Percentiles rank a stretch among this genome's conserved stretches.
Evolutionary conservation across 495 filamentous ascomycete species (phyloP).

Genomic region (Acidiella bohemica): DNA sequence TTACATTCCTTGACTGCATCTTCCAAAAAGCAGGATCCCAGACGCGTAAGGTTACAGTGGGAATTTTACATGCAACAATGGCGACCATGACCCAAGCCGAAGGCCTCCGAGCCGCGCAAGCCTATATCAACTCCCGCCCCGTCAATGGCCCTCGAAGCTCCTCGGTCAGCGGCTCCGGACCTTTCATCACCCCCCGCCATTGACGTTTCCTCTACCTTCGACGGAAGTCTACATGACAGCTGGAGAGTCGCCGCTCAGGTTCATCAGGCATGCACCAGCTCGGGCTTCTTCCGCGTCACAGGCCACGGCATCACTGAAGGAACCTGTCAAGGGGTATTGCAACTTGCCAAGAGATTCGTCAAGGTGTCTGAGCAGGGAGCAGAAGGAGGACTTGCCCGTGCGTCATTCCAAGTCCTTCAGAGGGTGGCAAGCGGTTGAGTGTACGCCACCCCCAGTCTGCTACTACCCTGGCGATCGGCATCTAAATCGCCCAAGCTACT

Average conservation of each 20-base stretch:
- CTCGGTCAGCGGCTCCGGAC: background rate
- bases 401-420: slow-evolving; percentile 23
- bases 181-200: slow-evolving; percentile 6
- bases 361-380: slow-evolving; percentile 22
- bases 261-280: slow-evolving; percentile 22
- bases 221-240: background rate
- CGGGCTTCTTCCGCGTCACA: slow-evolving; percentile 40
- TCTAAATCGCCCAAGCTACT: no score
- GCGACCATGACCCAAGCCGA: slow-evolving; percentile 7
- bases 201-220: slow-evolving; percentile 11
- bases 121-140: slow-evolving; percentile 5
- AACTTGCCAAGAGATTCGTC: slow-evolving; percentile 23
- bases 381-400: slow-evolving; percentile 23
- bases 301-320: slow-evolving; percentile 32
- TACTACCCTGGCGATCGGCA: no score
- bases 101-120: slow-evolving; percentile 7
- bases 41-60: no score
- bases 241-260: slow-evolving; percentile 24
- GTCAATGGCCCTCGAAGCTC: slow-evolving; percentile 4
- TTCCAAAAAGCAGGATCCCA: no score
- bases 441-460: no score
- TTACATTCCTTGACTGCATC: no score
- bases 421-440: slow-evolving; percentile 29
- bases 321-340: slow-evolving; percentile 20
- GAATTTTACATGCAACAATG: no score